A percentile compares a stretch with the other conserved stretches of the same genome.
These are phyloP conservation scores for Ceratobasidium sp. DNA, from an alignment of 1,284 basidiomycete genomes.

Conservation along the genomic window DNA sequence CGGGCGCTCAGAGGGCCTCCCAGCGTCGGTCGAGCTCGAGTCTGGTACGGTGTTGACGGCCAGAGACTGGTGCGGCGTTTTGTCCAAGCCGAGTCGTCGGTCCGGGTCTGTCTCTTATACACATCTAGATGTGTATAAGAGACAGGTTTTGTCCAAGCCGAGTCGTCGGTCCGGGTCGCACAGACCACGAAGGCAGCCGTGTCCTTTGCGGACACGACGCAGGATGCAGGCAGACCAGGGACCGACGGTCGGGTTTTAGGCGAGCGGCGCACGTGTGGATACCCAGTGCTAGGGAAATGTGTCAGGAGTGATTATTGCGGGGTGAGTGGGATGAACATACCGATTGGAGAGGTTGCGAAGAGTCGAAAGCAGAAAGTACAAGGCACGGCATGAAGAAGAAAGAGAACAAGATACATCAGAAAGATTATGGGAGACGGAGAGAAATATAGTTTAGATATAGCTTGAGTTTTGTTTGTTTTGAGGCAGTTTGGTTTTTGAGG, in stretches of 20 bases:
- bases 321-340: not conserved
- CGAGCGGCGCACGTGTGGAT: not conserved
- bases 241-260: not conserved
- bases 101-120: not conserved
- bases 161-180: not conserved
- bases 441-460: too few species aligned
- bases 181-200: constrained; percentile 11
- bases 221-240: constrained; percentile 2
- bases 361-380: not conserved
- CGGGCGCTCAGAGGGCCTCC: not conserved
- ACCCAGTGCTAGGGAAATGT: not conserved
- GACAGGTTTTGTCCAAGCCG: not conserved
- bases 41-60: not conserved
- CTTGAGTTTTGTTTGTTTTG: too few species aligned
- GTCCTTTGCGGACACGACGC: not conserved
- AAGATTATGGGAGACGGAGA: not conserved
- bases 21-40: not conserved
- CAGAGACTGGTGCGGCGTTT: constrained; percentile 2
- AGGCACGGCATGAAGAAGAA: too few species aligned
- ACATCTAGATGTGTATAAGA: not conserved
- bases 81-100: not conserved
- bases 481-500: too few species aligned
- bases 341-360: too few species aligned
- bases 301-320: not conserved
- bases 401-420: not conserved